Percentiles rank a stretch among this genome's conserved stretches.
Evolutionary conservation across 2,329 filamentous ascomycete genomes (phyloP).

Genomic region (Chaetomium strumarium): DNA sequence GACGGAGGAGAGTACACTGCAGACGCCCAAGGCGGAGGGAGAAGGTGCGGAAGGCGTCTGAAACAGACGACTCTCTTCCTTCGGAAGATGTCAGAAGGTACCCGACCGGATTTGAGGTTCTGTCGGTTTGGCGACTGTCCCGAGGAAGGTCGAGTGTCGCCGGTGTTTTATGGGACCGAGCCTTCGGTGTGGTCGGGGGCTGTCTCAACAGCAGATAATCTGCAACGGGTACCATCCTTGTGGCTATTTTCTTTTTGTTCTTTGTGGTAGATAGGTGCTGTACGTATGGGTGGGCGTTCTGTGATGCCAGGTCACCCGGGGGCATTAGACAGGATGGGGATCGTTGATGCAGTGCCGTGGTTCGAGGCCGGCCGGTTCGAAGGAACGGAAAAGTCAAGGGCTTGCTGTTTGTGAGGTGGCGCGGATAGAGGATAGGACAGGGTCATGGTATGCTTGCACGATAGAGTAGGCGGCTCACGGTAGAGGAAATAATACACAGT

Average conservation of each 20-base stretch:
- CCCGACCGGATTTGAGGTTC: no score
- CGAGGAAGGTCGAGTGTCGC: no score
- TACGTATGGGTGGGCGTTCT: constrained; percentile 4
- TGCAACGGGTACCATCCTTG: no score
- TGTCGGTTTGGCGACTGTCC: no score
- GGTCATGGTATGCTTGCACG: not conserved
- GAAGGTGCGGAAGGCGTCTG: not conserved
- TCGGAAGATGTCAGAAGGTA: no score
- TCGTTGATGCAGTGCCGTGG: not conserved
- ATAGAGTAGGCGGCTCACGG: not conserved
- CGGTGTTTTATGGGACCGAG: no score
- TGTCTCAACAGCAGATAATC: not conserved
- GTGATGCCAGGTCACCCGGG: not conserved
- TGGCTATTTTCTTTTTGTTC: not conserved
- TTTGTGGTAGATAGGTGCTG: not conserved
- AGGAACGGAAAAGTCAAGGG: constrained; percentile 1
- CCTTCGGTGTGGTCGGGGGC: no score
- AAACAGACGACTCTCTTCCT: no score
- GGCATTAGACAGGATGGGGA: not conserved
- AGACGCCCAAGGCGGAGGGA: constrained; percentile 5
- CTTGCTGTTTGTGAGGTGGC: not conserved
- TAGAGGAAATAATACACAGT: no score
- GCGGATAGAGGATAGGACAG: not conserved
- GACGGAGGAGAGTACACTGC: not conserved
- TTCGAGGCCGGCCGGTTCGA: not conserved